phyloP scores from a whole-genome alignment of 2,329 filamentous ascomycete species.

The Dothistroma septosporum region DNA sequence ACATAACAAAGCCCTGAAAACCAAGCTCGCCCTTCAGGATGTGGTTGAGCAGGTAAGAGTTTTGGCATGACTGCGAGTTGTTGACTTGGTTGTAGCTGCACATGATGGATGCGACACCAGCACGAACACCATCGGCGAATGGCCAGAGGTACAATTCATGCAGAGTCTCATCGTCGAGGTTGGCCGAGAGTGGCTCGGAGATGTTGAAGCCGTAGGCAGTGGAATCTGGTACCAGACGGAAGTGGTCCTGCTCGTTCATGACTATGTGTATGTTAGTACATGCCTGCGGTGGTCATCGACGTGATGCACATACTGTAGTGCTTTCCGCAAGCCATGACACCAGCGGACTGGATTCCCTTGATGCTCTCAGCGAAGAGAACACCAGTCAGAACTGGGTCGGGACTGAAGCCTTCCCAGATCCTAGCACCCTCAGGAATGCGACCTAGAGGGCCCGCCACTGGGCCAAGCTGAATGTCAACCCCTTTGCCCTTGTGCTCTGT shows the following conservation, averaged over 20 bases:
- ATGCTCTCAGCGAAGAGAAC: slow-evolving; percentile 26
- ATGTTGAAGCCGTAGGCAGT: slow-evolving; percentile 37
- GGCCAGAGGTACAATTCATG: slow-evolving; percentile 85
- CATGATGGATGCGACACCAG: slow-evolving; percentile 76
- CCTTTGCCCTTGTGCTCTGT: slow-evolving; percentile 35
- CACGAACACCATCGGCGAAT: slow-evolving; percentile 72
- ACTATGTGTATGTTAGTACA: slow-evolving; percentile 47
- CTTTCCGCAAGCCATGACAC: slow-evolving; percentile 53
- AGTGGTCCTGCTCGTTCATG: slow-evolving; percentile 52
- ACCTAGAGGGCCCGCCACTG: slow-evolving; percentile 57
- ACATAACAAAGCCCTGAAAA: slow-evolving; percentile 43
- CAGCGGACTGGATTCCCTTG: slow-evolving; percentile 34
- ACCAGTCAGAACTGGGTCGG: slow-evolving; percentile 60
- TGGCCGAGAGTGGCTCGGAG: slow-evolving; percentile 56
- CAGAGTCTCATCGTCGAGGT: slow-evolving; percentile 70
- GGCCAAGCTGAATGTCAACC: slow-evolving; percentile 65
- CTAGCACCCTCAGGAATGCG: slow-evolving; percentile 26
- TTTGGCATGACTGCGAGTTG: slow-evolving; percentile 64
- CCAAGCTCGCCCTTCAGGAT: slow-evolving; percentile 61
- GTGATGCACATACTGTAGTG: slow-evolving; percentile 38
- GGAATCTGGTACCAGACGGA: slow-evolving; percentile 38
- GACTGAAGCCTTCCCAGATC: slow-evolving; percentile 58
- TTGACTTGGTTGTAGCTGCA: slow-evolving; percentile 71
- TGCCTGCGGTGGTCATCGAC: not conserved
- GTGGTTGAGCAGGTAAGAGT: slow-evolving; percentile 57